Evolutionary conservation across 2,329 filamentous ascomycete genomes (phyloP), one percentile per base, ranked within the genome.

Genomic region (Colletotrichum agaves): DNA sequence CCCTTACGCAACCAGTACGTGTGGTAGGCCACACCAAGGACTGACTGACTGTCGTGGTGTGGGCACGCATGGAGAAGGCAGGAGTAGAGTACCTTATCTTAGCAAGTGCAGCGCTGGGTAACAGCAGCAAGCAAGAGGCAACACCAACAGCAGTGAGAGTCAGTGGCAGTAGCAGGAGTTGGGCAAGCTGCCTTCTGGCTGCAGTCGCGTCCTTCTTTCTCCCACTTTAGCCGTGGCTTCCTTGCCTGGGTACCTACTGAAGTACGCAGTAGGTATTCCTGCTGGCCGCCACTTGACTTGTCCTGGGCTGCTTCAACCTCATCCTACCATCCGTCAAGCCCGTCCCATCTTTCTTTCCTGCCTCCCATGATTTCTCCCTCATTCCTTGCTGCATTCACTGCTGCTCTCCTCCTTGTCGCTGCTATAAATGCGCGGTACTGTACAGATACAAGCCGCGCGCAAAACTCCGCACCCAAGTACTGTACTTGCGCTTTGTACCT

Each of bases 401-500:
- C 53, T 19, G 37, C 61, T 47, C 17, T 49, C 41, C 17, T 46
- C 55, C 21, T 33, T 31, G 68, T 47, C 63, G 68, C 57, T 67
- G 57, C 61, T 59, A 63, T 63, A 71, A 70, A 72, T 73, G 69
- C 62, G 72, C 65, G 76, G 77, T 80, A 80, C 79, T 80, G 79
- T 81, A 78, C 71, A 73, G 77, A 74, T 78, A 80, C 78, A 73
- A 72, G 70, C 53, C 62, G 59, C 70, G 71, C 72, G 71, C 73
- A 73, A 73, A 71, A 73, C 73, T 72, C 73, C 74, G 72, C 74
- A 71, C 73, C 72, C 71, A 79, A 68, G 75, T 77, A 78, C 73
- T 77, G 77, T 79, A 77, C 78, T 75, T 75, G 56, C 61, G 60
- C 50, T 70, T 73, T 77, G 78, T 79, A 80, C 73, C 69, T 70